Percentiles rank a stretch among this genome's conserved stretches.
These are phyloP conservation scores for Penicillium oxalicum DNA, from an alignment of 2,329 filamentous ascomycete genomes.

Conservation along the genomic window DNA sequence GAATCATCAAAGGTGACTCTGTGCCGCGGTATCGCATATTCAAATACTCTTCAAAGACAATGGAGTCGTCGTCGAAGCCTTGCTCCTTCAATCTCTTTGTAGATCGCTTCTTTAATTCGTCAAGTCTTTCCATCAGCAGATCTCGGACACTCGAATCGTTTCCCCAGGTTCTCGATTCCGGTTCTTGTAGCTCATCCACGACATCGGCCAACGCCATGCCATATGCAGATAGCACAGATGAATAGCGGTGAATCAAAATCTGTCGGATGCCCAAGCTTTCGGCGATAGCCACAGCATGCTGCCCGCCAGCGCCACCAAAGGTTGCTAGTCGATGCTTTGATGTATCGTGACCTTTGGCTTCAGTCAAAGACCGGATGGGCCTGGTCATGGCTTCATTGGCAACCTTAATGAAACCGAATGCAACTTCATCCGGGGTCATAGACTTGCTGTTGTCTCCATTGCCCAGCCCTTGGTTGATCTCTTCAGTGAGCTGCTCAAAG, in stretches of 20 bases:
- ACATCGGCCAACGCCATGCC: slow-evolving; percentile 84
- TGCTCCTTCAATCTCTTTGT: slow-evolving; percentile 63
- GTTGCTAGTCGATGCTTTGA: slow-evolving; percentile 78
- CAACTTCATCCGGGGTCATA: slow-evolving; percentile 75
- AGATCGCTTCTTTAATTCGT: slow-evolving; percentile 72
- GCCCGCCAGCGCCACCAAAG: slow-evolving; percentile 83
- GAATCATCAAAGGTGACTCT: slow-evolving; percentile 33
- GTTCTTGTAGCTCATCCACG: slow-evolving; percentile 69
- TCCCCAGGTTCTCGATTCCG: slow-evolving; percentile 55
- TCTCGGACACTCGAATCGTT: slow-evolving; percentile 51
- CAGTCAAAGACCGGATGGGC: slow-evolving; percentile 80
- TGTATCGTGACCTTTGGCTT: slow-evolving; percentile 83
- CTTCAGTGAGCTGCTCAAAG: slow-evolving; percentile 66
- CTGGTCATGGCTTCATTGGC: slow-evolving; percentile 88
- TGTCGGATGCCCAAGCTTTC: slow-evolving; percentile 73
- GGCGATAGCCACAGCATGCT: slow-evolving; percentile 87
- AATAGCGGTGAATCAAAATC: slow-evolving; percentile 79
- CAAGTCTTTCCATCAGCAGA: slow-evolving; percentile 67
- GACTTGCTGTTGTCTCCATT: slow-evolving; percentile 31
- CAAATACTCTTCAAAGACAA: slow-evolving; percentile 84
- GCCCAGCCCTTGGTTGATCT: slow-evolving; percentile 60
- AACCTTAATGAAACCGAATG: slow-evolving; percentile 81
- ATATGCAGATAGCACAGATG: slow-evolving; percentile 82
- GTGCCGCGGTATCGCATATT: slow-evolving; percentile 57
- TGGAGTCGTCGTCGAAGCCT: slow-evolving; percentile 68